These are phyloP conservation scores for Yamadazyma olivae DNA, from an alignment of 805 yeast species.

Conservation along the genomic window DNA sequence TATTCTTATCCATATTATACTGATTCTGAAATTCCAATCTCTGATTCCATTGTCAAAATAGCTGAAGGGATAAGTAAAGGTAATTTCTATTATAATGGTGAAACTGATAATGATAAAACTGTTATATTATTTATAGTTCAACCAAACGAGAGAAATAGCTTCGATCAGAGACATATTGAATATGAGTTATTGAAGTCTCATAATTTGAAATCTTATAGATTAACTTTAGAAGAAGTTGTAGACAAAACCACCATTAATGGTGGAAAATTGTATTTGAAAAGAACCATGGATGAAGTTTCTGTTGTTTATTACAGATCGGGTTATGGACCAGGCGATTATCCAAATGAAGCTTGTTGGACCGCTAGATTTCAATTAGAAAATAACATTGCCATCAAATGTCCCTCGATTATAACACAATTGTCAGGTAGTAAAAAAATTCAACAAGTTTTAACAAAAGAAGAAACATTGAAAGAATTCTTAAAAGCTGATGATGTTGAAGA, in stretches of 20 bases:
- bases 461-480: conserved; percentile 46
- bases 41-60: conserved; percentile 59
- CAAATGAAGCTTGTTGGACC: conserved; percentile 65
- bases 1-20: conserved; percentile 42
- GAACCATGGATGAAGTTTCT: conserved; percentile 68
- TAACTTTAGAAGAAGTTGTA: conserved; percentile 61
- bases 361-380: conserved; percentile 71
- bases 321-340: conserved; percentile 80
- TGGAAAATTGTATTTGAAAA: conserved; percentile 50
- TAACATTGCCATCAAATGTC: conserved; percentile 84
- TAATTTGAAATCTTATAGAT: conserved; percentile 60
- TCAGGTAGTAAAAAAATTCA: conserved; percentile 94
- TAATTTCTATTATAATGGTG: conserved; percentile 50
- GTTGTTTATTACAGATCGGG: conserved; percentile 91
- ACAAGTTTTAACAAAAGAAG: conserved; percentile 69
- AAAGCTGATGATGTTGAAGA: conserved; percentile 23
- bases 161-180: conserved; percentile 88
- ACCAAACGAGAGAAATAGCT: conserved; percentile 80
- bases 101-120: conserved; percentile 37
- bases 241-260: conserved; percentile 38
- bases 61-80: conserved; percentile 72
- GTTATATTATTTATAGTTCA: conserved; percentile 78
- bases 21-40: conserved; percentile 55
- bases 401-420: conserved; percentile 82
- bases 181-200: conserved; percentile 56